Percentiles rank a stretch among this genome's conserved stretches.
Conservation (phyloP, 257 asterid species). For the Buddleja alternifolia region DNA sequence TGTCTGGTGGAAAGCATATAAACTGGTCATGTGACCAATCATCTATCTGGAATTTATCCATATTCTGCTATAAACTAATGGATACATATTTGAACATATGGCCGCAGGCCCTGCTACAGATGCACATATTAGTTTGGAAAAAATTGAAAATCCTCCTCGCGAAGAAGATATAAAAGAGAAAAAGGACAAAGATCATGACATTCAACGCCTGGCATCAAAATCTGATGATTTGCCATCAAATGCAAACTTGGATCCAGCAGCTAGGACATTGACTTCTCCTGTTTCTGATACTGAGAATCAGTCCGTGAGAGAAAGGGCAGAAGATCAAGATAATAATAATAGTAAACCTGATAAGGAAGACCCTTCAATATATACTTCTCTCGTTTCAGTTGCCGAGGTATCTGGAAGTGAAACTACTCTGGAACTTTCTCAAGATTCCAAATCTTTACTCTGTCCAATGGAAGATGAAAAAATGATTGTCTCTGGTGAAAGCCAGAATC, state of each 20-base stretch:
- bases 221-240: slow-evolving; percentile 29
- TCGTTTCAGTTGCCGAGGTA: slow-evolving; percentile 33
- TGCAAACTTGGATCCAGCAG: slow-evolving; percentile 31
- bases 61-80: too few relatives aligned
- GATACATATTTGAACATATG: slow-evolving; percentile 4
- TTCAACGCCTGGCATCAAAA: slow-evolving; percentile 35
- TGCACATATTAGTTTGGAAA: slow-evolving; percentile 20
- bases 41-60: too few relatives aligned
- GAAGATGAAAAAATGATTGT: slow-evolving; percentile 24
- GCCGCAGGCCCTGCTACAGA: slow-evolving; percentile 29
- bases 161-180: slow-evolving; percentile 26
- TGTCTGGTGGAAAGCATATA: too few relatives aligned
- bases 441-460: slow-evolving; percentile 7
- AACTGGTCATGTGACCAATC: too few relatives aligned
- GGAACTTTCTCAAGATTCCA: slow-evolving; percentile 37
- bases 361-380: slow-evolving; percentile 29
- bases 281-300: slow-evolving; percentile 26
- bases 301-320: slow-evolving; percentile 29
- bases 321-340: slow-evolving; percentile 25
- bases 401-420: slow-evolving; percentile 31
- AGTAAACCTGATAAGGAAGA: slow-evolving; percentile 21
- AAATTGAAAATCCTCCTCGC: slow-evolving; percentile 28
- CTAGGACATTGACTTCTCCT: slow-evolving; percentile 17
- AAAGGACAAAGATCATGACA: slow-evolving; percentile 24
- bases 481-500: slow-evolving; percentile 21